Evolutionary conservation across 495 filamentous ascomycete species (phyloP).

Genomic region (Neurospora tetrasperma): DNA sequence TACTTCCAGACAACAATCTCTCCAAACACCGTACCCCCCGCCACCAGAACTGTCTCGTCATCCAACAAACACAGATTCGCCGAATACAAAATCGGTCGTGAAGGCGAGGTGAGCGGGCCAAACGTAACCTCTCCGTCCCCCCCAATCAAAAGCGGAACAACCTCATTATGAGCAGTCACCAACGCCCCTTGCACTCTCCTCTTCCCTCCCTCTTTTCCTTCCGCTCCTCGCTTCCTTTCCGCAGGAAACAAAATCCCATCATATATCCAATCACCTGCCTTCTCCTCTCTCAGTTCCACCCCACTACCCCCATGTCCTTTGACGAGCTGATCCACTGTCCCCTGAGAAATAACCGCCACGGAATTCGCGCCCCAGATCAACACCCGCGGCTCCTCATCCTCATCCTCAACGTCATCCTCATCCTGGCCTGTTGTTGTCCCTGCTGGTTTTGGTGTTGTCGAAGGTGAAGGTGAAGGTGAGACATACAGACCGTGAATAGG

Average conservation of each 20-base stretch:
- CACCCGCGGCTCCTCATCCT: constrained; percentile 7
- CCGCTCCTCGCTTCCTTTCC: too few relatives aligned
- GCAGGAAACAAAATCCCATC: constrained; percentile 46
- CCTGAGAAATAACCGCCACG: constrained; percentile 18
- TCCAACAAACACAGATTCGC: constrained; percentile 59
- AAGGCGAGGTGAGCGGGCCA: constrained; percentile 50
- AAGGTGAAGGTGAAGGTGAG: background rate
- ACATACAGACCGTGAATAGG: constrained; percentile 59
- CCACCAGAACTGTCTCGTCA: constrained; percentile 50
- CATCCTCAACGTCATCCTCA: background rate
- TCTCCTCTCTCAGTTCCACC: constrained; percentile 4
- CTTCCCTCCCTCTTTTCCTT: background rate
- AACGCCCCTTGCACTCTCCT: constrained; percentile 29
- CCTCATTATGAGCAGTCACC: constrained; percentile 79
- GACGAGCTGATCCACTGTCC: constrained; percentile 15
- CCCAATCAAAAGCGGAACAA: constrained; percentile 29
- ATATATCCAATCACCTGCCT: constrained; percentile 72
- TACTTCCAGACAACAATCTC: constrained; percentile 88
- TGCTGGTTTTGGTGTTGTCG: background rate
- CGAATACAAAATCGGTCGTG: constrained; percentile 79
- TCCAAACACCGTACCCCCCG: constrained; percentile 86
- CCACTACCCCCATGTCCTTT: background rate
- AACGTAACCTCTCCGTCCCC: constrained; percentile 5
- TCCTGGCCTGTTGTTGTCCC: too few relatives aligned
- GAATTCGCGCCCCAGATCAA: constrained; percentile 50